These are phyloP conservation scores for Monosporascus sp. DNA, from an alignment of 2,329 filamentous ascomycete genomes.

Conservation along the genomic window DNA sequence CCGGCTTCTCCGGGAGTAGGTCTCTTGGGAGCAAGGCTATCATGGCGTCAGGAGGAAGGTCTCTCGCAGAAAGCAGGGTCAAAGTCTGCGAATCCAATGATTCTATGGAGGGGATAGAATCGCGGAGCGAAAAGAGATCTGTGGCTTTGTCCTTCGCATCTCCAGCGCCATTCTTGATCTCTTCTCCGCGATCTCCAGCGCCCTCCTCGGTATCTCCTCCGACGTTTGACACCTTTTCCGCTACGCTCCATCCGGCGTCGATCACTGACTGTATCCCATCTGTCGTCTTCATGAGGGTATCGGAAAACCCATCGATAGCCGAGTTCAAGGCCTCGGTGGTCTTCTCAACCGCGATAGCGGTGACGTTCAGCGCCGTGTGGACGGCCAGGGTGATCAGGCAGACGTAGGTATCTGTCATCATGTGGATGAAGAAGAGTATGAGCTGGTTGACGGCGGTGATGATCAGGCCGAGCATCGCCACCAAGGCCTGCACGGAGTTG, in stretches of 20 bases:
- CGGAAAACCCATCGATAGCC: conserved; percentile 35
- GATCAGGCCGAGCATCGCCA: conserved; percentile 70
- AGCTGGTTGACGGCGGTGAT: conserved; percentile 82
- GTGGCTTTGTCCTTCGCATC: conserved; percentile 37
- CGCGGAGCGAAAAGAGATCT: conserved; percentile 34
- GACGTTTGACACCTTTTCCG: conserved; percentile 53
- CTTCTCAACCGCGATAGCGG: conserved; percentile 34
- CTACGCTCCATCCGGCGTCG: conserved; percentile 41
- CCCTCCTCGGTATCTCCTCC: conserved; percentile 26
- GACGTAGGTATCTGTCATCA: conserved; percentile 83
- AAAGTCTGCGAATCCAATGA: background rate
- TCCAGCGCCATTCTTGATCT: conserved; percentile 4
- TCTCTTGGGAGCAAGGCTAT: background rate
- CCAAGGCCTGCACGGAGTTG: conserved; percentile 72
- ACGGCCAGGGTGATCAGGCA: conserved; percentile 84
- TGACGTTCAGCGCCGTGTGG: conserved; percentile 70
- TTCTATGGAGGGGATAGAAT: background rate
- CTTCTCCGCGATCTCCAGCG: conserved; percentile 7
- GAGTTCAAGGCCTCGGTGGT: conserved; percentile 45
- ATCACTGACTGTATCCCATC: conserved; percentile 51
- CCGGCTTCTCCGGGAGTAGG: conserved; percentile 22
- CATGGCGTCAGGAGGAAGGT: background rate
- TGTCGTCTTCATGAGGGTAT: conserved; percentile 45
- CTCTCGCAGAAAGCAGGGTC: background rate
- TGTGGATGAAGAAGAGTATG: conserved; percentile 86